Conservation (phyloP, 306 rosid species). For the Comarum palustre region DNA sequence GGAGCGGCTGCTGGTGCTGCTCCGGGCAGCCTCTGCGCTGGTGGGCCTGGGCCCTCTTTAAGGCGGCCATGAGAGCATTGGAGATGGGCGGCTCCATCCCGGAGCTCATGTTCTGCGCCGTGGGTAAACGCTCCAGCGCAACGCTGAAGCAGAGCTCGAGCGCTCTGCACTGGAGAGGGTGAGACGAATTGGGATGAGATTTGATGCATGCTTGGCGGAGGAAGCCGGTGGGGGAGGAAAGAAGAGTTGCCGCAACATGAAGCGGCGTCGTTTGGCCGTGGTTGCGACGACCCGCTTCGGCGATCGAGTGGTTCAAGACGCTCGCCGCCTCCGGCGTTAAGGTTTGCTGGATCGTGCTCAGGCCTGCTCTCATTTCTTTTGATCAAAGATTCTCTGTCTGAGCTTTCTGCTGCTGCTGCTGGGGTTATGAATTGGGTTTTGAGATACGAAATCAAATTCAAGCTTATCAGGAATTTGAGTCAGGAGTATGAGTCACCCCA, state of each 20-base stretch:
- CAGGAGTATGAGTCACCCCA: constrained; percentile 1
- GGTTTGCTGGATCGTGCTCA: constrained; percentile 95
- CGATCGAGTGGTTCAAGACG: constrained; percentile 83
- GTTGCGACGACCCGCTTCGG: constrained; percentile 84
- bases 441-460: constrained; percentile 1
- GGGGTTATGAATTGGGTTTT: neutral
- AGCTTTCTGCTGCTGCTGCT: neutral
- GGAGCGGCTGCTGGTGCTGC: constrained; percentile 91
- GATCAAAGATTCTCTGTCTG: neutral
- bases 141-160: constrained; percentile 95
- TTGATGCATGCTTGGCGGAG: constrained; percentile 95
- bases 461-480: constrained; percentile 21
- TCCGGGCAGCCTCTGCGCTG: constrained; percentile 97
- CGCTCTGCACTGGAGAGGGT: constrained; percentile 96
- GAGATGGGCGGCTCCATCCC: constrained; percentile 84
- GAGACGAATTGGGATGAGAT: constrained; percentile 92
- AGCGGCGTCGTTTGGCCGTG: constrained; percentile 98
- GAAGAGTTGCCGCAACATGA: constrained; percentile 82
- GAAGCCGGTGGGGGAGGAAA: constrained; percentile 69
- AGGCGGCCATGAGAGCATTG: constrained; percentile 91
- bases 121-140: constrained; percentile 83
- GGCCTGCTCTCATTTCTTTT: constrained; percentile 86
- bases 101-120: constrained; percentile 62
- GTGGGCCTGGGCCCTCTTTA: constrained; percentile 94
- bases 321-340: constrained; percentile 96